phyloP scores from a whole-genome alignment of 176 grass and related monocot genomes.

The Oryza longistaminata region DNA sequence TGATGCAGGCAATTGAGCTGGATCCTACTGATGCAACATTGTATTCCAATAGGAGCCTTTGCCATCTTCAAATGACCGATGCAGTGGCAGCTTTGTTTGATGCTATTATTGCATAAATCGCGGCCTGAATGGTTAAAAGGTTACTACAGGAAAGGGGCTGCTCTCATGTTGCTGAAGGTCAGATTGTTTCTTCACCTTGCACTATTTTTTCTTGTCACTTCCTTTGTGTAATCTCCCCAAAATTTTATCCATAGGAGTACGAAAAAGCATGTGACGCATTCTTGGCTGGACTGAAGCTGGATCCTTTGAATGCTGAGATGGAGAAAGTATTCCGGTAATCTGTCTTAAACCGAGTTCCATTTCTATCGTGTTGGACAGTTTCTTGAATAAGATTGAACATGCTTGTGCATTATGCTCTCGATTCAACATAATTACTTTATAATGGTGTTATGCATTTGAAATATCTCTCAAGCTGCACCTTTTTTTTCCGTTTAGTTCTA shows the following conservation, averaged over 20 bases:
- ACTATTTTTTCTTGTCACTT: not conserved
- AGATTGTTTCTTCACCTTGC: not conserved
- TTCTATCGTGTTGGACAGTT: not conserved
- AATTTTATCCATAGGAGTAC: constrained; percentile 7
- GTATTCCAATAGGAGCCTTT: constrained; percentile 35
- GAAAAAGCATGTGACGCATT: constrained; percentile 21
- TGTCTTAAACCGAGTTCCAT: not conserved
- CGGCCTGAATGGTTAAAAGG: constrained; percentile 22
- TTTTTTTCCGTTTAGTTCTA: not conserved
- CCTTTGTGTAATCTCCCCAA: not conserved
- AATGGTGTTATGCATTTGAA: not conserved
- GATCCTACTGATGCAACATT: constrained; percentile 26
- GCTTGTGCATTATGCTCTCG: no score
- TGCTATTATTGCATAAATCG: constrained; percentile 30
- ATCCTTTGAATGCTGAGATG: constrained; percentile 30
- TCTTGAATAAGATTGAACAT: not conserved
- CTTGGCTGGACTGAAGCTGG: constrained; percentile 30
- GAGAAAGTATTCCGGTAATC: constrained; percentile 21
- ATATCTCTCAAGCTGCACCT: no score
- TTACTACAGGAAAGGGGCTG: constrained; percentile 31
- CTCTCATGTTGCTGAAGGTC: constrained; percentile 37
- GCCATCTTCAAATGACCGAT: constrained; percentile 29
- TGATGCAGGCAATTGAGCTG: constrained; percentile 32
- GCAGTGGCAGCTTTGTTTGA: constrained; percentile 31
- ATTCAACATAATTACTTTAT: no score